Conservation (phyloP, 352 stramenopile species). For the Peronospora destructor region DNA sequence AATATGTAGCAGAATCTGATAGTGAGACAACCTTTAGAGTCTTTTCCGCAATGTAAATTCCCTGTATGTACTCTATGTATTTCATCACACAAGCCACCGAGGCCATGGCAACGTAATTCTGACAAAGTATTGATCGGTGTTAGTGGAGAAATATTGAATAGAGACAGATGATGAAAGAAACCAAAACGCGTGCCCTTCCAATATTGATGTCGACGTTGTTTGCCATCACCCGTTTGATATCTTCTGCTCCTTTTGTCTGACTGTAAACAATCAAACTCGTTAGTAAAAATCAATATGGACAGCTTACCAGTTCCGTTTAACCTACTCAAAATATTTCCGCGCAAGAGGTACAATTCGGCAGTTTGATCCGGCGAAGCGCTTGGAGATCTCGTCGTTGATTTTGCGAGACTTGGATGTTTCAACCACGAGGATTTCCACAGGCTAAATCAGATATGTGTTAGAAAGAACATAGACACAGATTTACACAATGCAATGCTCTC, state of each 20-base stretch:
- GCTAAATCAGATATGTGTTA: conserved; percentile 24
- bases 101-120: conserved; percentile 84
- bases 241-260: conserved; percentile 77
- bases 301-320: background rate
- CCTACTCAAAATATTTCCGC: conserved; percentile 77
- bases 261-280: conserved; percentile 21
- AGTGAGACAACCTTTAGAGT: conserved; percentile 51
- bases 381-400: conserved; percentile 67
- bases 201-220: conserved; percentile 83
- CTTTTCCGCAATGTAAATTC: conserved; percentile 74
- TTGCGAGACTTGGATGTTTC: conserved; percentile 48
- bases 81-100: conserved; percentile 75
- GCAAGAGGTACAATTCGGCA: conserved; percentile 64
- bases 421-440: conserved; percentile 68
- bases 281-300: background rate
- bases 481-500: background rate
- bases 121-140: background rate
- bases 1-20: background rate
- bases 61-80: conserved; percentile 85
- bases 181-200: conserved; percentile 34
- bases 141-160: background rate
- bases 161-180: background rate
- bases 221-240: conserved; percentile 74
- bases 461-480: background rate
- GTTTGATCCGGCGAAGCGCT: conserved; percentile 42